Base-by-base conservation (phyloP, 225 moss, liverwort and hornwort species). In the Marchantia polymorpha region DNA sequence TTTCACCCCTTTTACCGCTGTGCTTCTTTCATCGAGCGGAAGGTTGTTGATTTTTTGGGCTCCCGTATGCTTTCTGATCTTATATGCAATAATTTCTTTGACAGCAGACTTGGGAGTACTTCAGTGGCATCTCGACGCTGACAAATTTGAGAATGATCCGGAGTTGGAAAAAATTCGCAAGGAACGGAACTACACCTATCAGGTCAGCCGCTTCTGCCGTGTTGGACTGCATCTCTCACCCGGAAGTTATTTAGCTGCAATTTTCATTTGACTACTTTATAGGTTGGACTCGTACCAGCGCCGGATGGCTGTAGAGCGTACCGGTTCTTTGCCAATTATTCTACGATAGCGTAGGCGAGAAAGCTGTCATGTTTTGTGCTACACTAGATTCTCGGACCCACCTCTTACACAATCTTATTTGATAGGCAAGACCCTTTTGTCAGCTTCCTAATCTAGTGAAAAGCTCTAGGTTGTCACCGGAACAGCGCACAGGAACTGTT, bases 111-210 rank as follows among this genome's bases (percentile, higher is more conserved):
- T 96, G 74, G 96, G 96, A 79, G 92, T 96, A 76, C 19, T 86
- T 39, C 91, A 93, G 72, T 96, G 94, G 96, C 83, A 87, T 72
- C 89, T 96, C n/a, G 88, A 96, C 83, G 91, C 96, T 7, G 91
- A 94, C 63, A 90, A 85, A 50, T 83, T 79, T 70, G 90, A 93
- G 77, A 86, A 80, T 13, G 96, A 96, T 82, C 77, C 89, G 19
- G 83, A 92, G 72, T 80, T 96, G 73, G 76, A 91, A 66, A 61
- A 86, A 63, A 94, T 96, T 64, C 90, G 96, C 14, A 88, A 88
- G 69, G 96, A 91, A 72, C 85, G 96, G 52, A 91, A 92, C 49
- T 96, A 94, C 75, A 91, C 74, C 53, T 96, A 96, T 49, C 87
- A 96, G 87, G 94, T 92, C 20, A 70, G 77, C 29, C 17, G 67